These are phyloP conservation scores for Solanum verrucosum DNA, from an alignment of 257 asterid species.

Conservation along the genomic window DNA sequence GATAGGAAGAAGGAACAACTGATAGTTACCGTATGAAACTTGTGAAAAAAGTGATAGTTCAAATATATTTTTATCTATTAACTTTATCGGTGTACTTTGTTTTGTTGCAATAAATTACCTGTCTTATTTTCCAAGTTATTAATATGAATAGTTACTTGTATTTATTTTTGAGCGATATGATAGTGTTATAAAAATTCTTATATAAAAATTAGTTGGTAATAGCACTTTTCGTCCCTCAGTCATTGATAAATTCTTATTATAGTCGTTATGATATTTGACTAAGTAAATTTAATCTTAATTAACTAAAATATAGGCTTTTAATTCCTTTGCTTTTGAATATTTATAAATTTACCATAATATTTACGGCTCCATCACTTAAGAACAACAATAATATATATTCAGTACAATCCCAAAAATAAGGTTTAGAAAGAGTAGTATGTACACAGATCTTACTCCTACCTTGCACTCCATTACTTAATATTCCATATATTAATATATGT, in stretches of 20 bases:
- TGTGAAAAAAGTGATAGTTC: background rate
- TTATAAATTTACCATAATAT: background rate
- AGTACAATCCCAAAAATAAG: background rate
- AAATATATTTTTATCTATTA: background rate
- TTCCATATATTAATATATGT: background rate
- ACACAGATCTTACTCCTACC: rapidly evolving
- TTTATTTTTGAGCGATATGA: too few species aligned
- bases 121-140: background rate
- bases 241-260: background rate
- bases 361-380: background rate
- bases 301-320: background rate
- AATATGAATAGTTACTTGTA: background rate
- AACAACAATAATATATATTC: background rate
- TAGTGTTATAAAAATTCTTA: background rate
- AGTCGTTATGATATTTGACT: background rate
- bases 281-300: background rate
- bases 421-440: rapidly evolving
- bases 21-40: background rate
- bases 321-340: background rate
- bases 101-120: background rate
- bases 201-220: background rate
- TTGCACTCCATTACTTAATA: background rate
- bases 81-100: background rate
- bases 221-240: background rate
- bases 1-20: background rate